Percentiles rank a stretch among this genome's conserved stretches.
Evolutionary conservation across 768 basidiomycete genomes (phyloP).

Genomic region (Mycena olivaceomarginata): DNA sequence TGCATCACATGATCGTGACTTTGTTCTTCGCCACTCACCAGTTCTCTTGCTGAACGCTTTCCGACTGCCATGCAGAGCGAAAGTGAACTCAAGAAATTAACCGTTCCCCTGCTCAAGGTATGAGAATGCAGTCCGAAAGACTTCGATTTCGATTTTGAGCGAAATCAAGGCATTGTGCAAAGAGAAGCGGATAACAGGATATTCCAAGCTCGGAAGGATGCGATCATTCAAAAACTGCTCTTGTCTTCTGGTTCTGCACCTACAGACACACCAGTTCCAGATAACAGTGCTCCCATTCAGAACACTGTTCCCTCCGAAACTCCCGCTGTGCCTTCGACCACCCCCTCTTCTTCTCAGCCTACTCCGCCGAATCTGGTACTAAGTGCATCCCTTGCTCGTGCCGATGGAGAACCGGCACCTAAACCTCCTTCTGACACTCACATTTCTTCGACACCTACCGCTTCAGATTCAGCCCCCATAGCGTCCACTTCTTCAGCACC

Average conservation of each 20-base stretch:
- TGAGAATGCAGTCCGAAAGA: too few species aligned
- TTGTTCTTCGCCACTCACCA: too few species aligned
- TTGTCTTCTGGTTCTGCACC: slow-evolving; percentile 11
- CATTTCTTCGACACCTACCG: too few species aligned
- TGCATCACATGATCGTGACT: too few species aligned
- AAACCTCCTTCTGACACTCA: slow-evolving; percentile 63
- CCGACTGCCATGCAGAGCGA: slow-evolving; percentile 38
- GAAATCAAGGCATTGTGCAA: slow-evolving; percentile 82
- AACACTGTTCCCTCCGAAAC: neutral
- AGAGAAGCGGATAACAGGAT: slow-evolving; percentile 75
- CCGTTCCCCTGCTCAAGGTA: slow-evolving; percentile 62
- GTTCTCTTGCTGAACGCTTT: neutral
- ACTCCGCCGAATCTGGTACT: neutral
- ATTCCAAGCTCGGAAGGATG: slow-evolving; percentile 81
- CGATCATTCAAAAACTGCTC: slow-evolving; percentile 71
- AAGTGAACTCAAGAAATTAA: slow-evolving; percentile 66
- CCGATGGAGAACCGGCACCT: slow-evolving; percentile 44
- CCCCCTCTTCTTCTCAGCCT: neutral
- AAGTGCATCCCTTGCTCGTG: slow-evolving; percentile 6
- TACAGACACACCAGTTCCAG: slow-evolving; percentile 5
- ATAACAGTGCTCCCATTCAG: neutral
- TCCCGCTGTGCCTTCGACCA: neutral
- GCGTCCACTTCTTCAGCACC: too few species aligned
- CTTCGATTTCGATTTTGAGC: too few species aligned
- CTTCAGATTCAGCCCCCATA: too few species aligned